A percentile compares a stretch with the other conserved stretches of the same genome.
phyloP scores from a whole-genome alignment of 345 rosid species.

The Lepidium sativum region DNA sequence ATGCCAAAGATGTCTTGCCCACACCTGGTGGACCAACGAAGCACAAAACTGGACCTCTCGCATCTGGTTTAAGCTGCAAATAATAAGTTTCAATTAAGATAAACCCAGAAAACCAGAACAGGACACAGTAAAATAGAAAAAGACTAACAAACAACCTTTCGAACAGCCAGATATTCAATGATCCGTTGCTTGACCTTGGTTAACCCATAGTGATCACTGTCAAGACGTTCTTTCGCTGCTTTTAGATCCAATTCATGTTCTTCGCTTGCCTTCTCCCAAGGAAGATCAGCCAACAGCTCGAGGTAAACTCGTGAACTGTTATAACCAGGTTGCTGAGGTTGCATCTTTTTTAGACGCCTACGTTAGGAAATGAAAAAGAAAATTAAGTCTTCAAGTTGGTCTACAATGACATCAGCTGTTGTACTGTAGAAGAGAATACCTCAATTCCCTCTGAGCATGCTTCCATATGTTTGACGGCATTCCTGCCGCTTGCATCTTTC shows the following conservation, averaged over 20 bases:
- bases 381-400: not conserved
- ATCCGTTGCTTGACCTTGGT: conserved; percentile 91
- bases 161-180: conserved; percentile 96
- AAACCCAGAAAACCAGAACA: conserved; percentile 7
- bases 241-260: conserved; percentile 79
- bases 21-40: conserved; percentile 99
- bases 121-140: not conserved
- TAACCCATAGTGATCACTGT: conserved; percentile 89
- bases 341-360: conserved; percentile 99
- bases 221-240: conserved; percentile 90
- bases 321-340: conserved; percentile 99
- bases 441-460: conserved; percentile 93
- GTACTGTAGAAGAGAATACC: conserved; percentile 35
- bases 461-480: conserved; percentile 96
- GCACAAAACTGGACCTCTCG: conserved; percentile 93
- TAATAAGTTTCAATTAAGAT: conserved; percentile 15
- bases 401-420: not conserved
- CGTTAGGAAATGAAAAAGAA: conserved; percentile 11
- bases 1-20: conserved; percentile 97
- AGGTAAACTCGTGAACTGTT: conserved; percentile 91
- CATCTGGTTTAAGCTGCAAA: conserved; percentile 95
- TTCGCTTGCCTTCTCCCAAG: conserved; percentile 90
- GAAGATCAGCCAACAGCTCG: conserved; percentile 96
- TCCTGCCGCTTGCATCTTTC: conserved; percentile 94
- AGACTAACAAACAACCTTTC: conserved; percentile 58